These are phyloP conservation scores for Hanseniaspora singularis DNA, from an alignment of 805 yeast genomes.

Conservation along the genomic window DNA sequence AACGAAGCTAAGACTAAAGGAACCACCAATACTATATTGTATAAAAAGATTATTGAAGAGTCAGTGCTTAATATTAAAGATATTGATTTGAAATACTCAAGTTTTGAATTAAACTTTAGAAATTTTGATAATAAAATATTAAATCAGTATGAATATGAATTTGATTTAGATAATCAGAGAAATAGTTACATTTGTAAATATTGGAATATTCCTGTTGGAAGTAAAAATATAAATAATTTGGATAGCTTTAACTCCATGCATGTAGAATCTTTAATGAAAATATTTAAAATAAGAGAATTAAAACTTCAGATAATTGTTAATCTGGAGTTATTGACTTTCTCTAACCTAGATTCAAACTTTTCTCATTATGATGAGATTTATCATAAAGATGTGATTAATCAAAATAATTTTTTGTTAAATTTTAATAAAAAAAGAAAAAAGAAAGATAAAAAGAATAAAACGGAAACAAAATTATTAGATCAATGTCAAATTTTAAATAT, in stretches of 20 bases:
- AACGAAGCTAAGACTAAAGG: conserved; percentile 21
- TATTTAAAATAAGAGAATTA: conserved; percentile 43
- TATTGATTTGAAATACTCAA: conserved; percentile 17
- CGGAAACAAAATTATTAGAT: conserved; percentile 16
- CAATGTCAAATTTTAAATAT: conserved; percentile 32
- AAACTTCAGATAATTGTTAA: conserved; percentile 42
- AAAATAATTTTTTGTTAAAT: conserved; percentile 22
- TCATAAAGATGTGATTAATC: conserved; percentile 23
- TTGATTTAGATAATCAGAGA: conserved; percentile 19
- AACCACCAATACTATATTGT: conserved; percentile 22
- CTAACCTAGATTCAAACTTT: conserved; percentile 29
- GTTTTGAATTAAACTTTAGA: conserved; percentile 1
- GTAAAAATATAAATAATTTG: not conserved
- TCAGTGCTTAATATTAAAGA: conserved; percentile 24
- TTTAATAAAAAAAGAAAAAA: conserved; percentile 20
- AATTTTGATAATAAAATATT: conserved; percentile 19
- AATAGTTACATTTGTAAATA: conserved; percentile 14
- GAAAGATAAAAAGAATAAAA: conserved; percentile 20
- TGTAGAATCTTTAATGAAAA: conserved; percentile 15
- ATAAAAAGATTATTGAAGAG: conserved; percentile 24
- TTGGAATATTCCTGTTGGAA: not conserved
- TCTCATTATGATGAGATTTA: conserved; percentile 26
- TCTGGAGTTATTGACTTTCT: conserved; percentile 34
- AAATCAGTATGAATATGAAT: conserved; percentile 21
- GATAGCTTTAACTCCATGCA: not conserved